These are phyloP conservation scores for Fusarium scirpi DNA, from an alignment of 2,329 filamentous ascomycete genomes.

Conservation along the genomic window DNA sequence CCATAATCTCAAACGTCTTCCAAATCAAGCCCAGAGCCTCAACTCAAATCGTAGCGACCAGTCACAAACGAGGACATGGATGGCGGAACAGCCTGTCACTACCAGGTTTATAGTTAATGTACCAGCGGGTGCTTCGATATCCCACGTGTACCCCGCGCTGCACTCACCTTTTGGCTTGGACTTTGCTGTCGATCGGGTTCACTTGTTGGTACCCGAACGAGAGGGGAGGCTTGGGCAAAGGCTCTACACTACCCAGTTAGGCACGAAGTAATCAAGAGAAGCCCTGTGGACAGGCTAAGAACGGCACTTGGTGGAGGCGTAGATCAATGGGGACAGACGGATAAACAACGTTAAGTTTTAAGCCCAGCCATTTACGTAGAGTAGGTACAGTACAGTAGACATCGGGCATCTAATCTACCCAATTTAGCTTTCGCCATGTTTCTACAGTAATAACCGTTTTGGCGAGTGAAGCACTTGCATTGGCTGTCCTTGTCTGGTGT, in stretches of 20 bases:
- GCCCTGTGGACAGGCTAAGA: constrained; percentile 12
- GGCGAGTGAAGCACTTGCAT: constrained; percentile 12
- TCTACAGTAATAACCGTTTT: constrained; percentile 13
- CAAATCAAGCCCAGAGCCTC: constrained; percentile 26
- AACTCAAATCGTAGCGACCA: constrained; percentile 18
- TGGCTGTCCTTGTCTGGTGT: constrained; percentile 24
- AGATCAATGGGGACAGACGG: constrained; percentile 35
- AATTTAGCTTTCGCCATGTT: constrained; percentile 6
- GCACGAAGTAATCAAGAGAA: constrained; percentile 29
- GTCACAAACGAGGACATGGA: constrained; percentile 29
- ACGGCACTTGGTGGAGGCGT: constrained; percentile 40
- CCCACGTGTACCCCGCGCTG: constrained; percentile 43
- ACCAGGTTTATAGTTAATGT: constrained; percentile 10
- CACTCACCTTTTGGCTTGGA: constrained; percentile 23
- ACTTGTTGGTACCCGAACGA: constrained; percentile 37
- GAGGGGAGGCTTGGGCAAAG: constrained; percentile 29
- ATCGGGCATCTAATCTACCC: constrained; percentile 33
- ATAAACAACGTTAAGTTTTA: neutral
- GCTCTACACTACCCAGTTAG: constrained; percentile 25
- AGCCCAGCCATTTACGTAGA: neutral
- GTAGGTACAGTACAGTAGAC: neutral
- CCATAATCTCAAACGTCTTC: constrained; percentile 5
- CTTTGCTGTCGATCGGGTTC: constrained; percentile 33
- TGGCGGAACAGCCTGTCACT: constrained; percentile 16
- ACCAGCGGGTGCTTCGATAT: constrained; percentile 23